Percentiles rank a stretch among this genome's conserved stretches.
Evolutionary conservation across 306 rosid genomes (phyloP).

Genomic region (Corylus heterophylla): DNA sequence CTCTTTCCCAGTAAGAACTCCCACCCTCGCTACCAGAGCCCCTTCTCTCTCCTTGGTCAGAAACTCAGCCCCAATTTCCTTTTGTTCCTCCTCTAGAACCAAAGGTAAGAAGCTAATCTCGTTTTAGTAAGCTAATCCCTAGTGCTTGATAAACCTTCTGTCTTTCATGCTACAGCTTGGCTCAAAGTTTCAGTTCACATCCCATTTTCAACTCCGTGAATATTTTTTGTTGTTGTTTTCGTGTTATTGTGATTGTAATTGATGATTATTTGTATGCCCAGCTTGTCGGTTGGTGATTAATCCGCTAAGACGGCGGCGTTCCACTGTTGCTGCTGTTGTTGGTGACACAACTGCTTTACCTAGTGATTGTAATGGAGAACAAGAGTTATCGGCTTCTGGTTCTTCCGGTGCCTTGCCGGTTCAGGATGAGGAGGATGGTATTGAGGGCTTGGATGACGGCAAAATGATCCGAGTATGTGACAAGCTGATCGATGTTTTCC

Average conservation of each 20-base stretch:
- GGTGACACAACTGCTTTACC: slow-evolving; percentile 31
- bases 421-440: slow-evolving; percentile 29
- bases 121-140: neutral
- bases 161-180: neutral
- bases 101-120: slow-evolving; percentile 34
- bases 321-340: slow-evolving; percentile 41
- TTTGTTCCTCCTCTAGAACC: slow-evolving; percentile 22
- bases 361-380: slow-evolving; percentile 21
- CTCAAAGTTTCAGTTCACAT: too few relatives aligned
- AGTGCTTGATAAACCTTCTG: neutral
- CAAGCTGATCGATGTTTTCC: slow-evolving; percentile 84
- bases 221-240: neutral
- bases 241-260: neutral
- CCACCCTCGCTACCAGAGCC: slow-evolving; percentile 24
- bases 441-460: slow-evolving; percentile 44
- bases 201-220: neutral
- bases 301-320: slow-evolving; percentile 26
- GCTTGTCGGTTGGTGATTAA: slow-evolving; percentile 35
- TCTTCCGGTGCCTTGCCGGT: slow-evolving; percentile 18
- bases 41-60: slow-evolving; percentile 8
- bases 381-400: slow-evolving; percentile 30
- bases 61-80: slow-evolving; percentile 19
- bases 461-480: slow-evolving; percentile 64
- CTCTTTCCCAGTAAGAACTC: slow-evolving; percentile 26
- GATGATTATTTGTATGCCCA: slow-evolving; percentile 29